Percentiles rank a stretch among this genome's conserved stretches.
Evolutionary conservation across 768 basidiomycete species (phyloP).

Genomic region (Panaeolus cyanescens): DNA sequence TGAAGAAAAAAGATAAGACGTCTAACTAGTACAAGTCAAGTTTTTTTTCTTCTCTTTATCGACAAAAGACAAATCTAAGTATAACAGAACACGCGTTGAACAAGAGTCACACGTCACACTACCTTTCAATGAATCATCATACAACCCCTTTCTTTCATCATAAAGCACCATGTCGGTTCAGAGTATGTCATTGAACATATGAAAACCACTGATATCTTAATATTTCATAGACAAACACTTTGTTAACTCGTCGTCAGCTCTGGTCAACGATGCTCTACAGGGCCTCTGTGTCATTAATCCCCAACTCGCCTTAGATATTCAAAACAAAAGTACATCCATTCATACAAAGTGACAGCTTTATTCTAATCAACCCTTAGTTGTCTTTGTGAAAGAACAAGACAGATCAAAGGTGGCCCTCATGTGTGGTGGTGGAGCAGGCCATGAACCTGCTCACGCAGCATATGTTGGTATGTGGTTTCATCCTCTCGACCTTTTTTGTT

Average conservation of each 20-base stretch:
- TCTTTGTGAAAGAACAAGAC: conserved; percentile 60
- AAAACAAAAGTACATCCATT: conserved; percentile 60
- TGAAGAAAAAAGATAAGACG: background rate
- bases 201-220: background rate
- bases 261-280: conserved; percentile 78
- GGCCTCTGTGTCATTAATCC: conserved; percentile 77
- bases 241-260: conserved; percentile 64
- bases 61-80: too few species aligned
- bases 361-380: conserved; percentile 43
- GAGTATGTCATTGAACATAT: conserved; percentile 23
- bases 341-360: conserved; percentile 4
- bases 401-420: conserved; percentile 72
- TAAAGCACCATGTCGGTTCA: conserved; percentile 37
- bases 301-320: conserved; percentile 64
- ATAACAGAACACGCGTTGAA: too few species aligned
- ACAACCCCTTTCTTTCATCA: conserved; percentile 2
- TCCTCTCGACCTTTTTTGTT: background rate
- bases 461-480: conserved; percentile 79
- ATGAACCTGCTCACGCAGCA: conserved; percentile 88
- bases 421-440: conserved; percentile 86
- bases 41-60: background rate
- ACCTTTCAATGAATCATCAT: background rate
- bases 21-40: background rate
- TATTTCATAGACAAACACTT: conserved; percentile 66
- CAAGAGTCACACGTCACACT: too few species aligned